Percentiles rank a stretch among this genome's conserved stretches.
Evolutionary conservation across 2,329 filamentous ascomycete species (phyloP).

Genomic region (Monosporascus ibericus): DNA sequence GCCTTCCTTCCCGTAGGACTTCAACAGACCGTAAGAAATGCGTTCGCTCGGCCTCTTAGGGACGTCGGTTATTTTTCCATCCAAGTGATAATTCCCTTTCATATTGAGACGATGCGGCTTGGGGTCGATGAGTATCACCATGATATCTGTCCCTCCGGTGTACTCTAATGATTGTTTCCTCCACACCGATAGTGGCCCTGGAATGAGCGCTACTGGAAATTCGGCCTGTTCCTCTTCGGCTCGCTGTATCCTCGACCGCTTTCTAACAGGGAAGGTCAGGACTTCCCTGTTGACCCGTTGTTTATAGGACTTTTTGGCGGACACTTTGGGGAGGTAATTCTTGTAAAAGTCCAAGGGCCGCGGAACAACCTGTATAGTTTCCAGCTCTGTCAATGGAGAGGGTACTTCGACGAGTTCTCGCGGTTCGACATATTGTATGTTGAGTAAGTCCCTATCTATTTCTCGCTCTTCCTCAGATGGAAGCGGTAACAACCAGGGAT

Average conservation of each 20-base stretch:
- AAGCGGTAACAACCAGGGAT: not conserved
- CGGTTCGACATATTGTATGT: conserved; percentile 1
- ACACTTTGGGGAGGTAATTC: not conserved
- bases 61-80: not conserved
- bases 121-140: conserved; percentile 1
- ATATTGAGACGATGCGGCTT: not conserved
- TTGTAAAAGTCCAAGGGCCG: not conserved
- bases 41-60: not conserved
- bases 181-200: conserved; percentile 2
- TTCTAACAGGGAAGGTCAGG: not conserved
- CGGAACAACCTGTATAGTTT: not conserved
- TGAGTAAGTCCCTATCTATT: not conserved
- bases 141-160: not conserved
- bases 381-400: not conserved
- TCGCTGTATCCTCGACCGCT: not conserved
- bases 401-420: not conserved
- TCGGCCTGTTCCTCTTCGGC: not conserved
- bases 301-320: not conserved
- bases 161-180: not conserved
- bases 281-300: not conserved
- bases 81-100: not conserved
- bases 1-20: not conserved
- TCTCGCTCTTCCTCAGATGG: not conserved
- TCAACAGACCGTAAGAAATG: too few relatives aligned
- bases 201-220: conserved; percentile 2